These are phyloP conservation scores for Sechiopsis laciniata DNA, from an alignment of 306 rosid genomes.

Conservation along the genomic window DNA sequence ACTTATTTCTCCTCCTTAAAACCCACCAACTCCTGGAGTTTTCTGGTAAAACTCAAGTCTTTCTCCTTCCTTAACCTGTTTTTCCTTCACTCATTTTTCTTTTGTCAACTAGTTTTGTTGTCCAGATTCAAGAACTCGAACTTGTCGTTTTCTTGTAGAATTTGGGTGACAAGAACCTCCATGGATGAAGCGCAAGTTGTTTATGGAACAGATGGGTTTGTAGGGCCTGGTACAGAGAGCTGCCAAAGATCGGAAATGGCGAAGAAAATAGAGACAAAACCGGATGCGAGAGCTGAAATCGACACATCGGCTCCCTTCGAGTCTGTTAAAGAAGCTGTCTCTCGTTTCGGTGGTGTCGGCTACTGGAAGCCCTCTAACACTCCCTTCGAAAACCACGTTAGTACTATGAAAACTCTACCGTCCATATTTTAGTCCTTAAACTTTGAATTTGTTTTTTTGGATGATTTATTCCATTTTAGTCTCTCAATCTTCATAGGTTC, in stretches of 20 bases:
- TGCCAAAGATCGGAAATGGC: not conserved
- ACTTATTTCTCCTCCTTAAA: not conserved
- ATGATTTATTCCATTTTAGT: no score
- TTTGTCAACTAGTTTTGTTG: not conserved
- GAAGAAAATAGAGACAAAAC: not conserved
- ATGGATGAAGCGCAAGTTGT: slow-evolving; percentile 6
- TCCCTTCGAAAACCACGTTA: slow-evolving; percentile 32
- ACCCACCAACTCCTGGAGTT: not conserved
- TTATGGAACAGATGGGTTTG: slow-evolving; percentile 4
- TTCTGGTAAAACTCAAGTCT: not conserved
- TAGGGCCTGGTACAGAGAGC: not conserved
- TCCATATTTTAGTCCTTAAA: no score
- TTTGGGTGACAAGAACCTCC: not conserved
- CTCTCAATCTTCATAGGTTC: no score
- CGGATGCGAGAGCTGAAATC: slow-evolving; percentile 44
- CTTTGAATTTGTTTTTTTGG: no score
- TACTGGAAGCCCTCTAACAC: slow-evolving; percentile 62
- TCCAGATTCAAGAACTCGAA: not conserved
- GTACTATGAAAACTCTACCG: not conserved
- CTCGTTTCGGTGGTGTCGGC: slow-evolving; percentile 66
- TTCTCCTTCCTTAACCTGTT: not conserved
- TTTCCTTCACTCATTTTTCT: no score
- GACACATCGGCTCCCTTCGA: slow-evolving; percentile 80
- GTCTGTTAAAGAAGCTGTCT: slow-evolving; percentile 73
- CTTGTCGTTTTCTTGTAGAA: not conserved